These are phyloP conservation scores for Globisporangium spiculum DNA, from an alignment of 352 stramenopile genomes.

Conservation along the genomic window DNA sequence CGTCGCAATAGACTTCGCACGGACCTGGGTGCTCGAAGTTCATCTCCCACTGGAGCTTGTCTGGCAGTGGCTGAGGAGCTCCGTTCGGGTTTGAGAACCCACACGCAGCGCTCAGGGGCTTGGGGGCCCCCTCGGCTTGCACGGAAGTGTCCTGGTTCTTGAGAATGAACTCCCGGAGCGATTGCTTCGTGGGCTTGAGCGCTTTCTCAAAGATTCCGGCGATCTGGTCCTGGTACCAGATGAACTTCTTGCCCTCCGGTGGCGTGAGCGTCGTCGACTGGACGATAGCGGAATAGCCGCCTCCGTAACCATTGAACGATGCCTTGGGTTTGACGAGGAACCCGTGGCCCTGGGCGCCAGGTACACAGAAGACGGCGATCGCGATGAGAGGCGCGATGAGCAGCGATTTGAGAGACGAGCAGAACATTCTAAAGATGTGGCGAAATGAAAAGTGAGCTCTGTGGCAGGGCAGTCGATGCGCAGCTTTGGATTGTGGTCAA, in stretches of 20 bases:
- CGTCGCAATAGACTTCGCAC: constrained; percentile 20
- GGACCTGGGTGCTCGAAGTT: constrained; percentile 21
- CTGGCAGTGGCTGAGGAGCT: constrained; percentile 10
- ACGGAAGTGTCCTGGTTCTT: constrained; percentile 26
- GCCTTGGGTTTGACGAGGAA: constrained; percentile 1
- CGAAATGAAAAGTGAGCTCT: too few species aligned
- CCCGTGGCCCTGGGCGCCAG: background rate
- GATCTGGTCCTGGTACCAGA: constrained; percentile 8
- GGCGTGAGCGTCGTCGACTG: background rate
- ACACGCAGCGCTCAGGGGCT: constrained; percentile 8
- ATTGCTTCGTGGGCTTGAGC: constrained; percentile 7
- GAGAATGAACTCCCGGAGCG: constrained; percentile 31
- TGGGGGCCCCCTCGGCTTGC: background rate
- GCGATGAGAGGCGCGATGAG: background rate
- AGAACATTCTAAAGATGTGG: background rate
- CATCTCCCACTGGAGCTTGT: constrained; percentile 20
- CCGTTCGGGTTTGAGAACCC: constrained; percentile 9
- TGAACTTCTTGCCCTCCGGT: background rate
- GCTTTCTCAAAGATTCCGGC: constrained; percentile 4
- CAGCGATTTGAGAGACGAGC: background rate
- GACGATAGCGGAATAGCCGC: background rate
- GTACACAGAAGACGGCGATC: background rate
- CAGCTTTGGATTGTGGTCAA: too few species aligned
- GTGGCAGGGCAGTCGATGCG: too few species aligned
- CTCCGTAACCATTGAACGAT: background rate